Evolutionary conservation across 371 early-diverging fungal species (phyloP).

Genomic region (Mucor mucedo): DNA sequence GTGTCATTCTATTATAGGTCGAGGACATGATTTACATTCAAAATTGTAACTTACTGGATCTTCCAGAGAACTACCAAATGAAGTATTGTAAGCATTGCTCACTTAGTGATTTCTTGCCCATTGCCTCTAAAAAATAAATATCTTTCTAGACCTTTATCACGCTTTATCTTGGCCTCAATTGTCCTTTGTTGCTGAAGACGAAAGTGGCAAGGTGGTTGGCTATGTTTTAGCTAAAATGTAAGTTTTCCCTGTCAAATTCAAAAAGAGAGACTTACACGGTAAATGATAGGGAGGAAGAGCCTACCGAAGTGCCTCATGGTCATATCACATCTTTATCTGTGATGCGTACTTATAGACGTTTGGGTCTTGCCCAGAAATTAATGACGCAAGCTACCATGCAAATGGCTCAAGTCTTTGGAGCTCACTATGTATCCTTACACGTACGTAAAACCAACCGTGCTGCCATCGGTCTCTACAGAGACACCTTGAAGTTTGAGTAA

Average conservation of each 20-base stretch:
- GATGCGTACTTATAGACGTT: conserved; percentile 92
- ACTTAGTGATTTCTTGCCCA: not conserved
- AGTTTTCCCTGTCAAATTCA: conserved; percentile 12
- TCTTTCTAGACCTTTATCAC: conserved; percentile 83
- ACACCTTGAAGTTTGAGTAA: conserved; percentile 90
- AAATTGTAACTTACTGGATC: conserved; percentile 93
- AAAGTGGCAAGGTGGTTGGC: conserved; percentile 90
- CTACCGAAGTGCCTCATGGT: conserved; percentile 80
- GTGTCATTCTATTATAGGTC: conserved; percentile 42
- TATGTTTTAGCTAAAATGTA: conserved; percentile 98
- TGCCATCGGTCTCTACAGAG: conserved; percentile 90
- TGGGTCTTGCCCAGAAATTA: conserved; percentile 94
- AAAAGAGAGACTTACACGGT: not conserved
- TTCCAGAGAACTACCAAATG: conserved; percentile 99
- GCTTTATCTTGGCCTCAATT: conserved; percentile 96
- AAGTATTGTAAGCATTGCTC: conserved; percentile 82
- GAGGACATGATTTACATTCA: conserved; percentile 89
- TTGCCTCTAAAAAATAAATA: not conserved
- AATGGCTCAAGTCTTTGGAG: conserved; percentile 90
- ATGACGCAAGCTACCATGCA: conserved; percentile 91
- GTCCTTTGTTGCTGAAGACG: conserved; percentile 93
- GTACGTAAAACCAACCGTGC: conserved; percentile 95
- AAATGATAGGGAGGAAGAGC: conserved; percentile 82
- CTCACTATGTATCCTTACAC: conserved; percentile 90
- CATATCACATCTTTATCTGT: conserved; percentile 97